phyloP scores from a whole-genome alignment of 2,329 filamentous ascomycete species.

The Fusarium annulatum region DNA sequence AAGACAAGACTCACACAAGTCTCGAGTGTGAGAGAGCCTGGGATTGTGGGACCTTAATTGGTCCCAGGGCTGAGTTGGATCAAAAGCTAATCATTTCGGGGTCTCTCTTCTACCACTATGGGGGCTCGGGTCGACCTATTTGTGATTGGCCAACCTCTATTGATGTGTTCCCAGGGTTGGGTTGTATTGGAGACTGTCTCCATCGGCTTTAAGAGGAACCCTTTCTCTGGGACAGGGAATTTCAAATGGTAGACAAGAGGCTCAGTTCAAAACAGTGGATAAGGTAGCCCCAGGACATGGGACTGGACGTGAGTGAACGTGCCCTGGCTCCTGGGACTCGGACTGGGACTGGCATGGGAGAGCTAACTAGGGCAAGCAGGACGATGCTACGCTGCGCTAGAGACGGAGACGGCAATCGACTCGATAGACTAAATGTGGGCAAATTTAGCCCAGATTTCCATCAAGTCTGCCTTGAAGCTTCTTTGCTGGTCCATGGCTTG shows the following conservation, averaged over 20 bases:
- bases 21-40: conserved; percentile 22
- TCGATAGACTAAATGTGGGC: conserved; percentile 35
- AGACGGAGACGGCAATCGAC: conserved; percentile 24
- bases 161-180: conserved; percentile 18
- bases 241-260: neutral
- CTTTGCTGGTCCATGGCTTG: conserved; percentile 23
- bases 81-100: conserved; percentile 21
- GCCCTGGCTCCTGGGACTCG: neutral
- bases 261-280: neutral
- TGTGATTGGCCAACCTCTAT: conserved; percentile 9
- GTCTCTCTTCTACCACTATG: conserved; percentile 1
- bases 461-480: conserved; percentile 36
- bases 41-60: conserved; percentile 31
- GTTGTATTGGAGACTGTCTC: conserved; percentile 16
- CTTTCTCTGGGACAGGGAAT: conserved; percentile 12
- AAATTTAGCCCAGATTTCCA: conserved; percentile 29
- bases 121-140: conserved; percentile 1
- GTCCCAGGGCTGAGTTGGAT: conserved; percentile 4
- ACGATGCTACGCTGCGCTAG: conserved; percentile 23
- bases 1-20: neutral
- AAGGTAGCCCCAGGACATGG: neutral
- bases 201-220: conserved; percentile 4
- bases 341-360: neutral
- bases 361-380: conserved; percentile 22
- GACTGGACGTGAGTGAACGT: neutral